These are phyloP conservation scores for Graphilbum fragrans DNA, from an alignment of 2,329 filamentous ascomycete species.

Conservation along the genomic window DNA sequence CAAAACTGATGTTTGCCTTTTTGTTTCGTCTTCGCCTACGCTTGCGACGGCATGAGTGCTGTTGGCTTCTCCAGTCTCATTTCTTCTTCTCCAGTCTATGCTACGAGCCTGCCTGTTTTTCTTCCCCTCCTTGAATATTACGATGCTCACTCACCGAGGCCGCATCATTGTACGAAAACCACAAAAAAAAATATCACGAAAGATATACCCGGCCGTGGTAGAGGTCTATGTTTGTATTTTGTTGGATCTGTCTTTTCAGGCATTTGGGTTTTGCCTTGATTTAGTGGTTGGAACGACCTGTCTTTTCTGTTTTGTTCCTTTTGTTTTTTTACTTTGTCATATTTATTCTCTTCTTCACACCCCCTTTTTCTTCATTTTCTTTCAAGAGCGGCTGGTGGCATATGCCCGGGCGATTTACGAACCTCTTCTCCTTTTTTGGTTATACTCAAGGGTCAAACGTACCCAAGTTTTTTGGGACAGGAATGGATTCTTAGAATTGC, in stretches of 20 bases:
- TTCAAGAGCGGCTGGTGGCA: too few relatives aligned
- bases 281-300: neutral
- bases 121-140: too few relatives aligned
- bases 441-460: too few relatives aligned
- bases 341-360: neutral
- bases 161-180: neutral
- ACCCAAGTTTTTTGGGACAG: too few relatives aligned
- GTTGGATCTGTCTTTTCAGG: neutral
- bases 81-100: too few relatives aligned
- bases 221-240: neutral
- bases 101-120: too few relatives aligned
- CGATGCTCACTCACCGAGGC: neutral
- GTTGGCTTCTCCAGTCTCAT: too few relatives aligned
- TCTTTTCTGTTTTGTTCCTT: neutral
- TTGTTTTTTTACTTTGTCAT: neutral
- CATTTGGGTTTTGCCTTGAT: neutral
- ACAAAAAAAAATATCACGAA: neutral
- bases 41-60: too few relatives aligned
- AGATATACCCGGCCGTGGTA: slow-evolving; percentile 1
- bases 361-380: neutral
- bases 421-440: too few relatives aligned
- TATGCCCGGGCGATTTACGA: too few relatives aligned
- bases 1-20: neutral
- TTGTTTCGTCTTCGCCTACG: neutral
- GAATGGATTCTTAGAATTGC: too few relatives aligned